Conservation (phyloP, 129 eudicot genomes). For the Chrysanthemum lavandulifolium region DNA sequence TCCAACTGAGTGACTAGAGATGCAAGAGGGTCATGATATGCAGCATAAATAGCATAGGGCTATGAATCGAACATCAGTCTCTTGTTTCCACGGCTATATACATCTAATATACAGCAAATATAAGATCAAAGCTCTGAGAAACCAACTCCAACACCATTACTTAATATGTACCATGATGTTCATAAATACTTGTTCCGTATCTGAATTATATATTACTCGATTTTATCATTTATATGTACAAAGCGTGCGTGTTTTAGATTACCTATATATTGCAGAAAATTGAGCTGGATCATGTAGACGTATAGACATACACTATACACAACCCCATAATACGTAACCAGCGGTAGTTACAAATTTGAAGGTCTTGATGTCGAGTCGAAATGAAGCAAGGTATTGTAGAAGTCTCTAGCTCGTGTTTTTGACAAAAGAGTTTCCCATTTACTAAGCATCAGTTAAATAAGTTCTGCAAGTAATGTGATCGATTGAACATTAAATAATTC, state of each 20-base stretch:
- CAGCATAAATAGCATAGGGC: too few species aligned
- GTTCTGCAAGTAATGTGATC: background rate
- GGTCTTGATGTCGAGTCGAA: background rate
- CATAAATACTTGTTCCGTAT: too few species aligned
- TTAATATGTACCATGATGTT: too few species aligned
- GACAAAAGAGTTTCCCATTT: background rate
- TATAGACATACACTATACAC: background rate
- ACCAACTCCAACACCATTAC: too few species aligned
- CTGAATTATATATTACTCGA: too few species aligned
- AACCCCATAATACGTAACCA: background rate
- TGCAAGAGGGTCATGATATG: too few species aligned
- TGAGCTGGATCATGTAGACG: background rate
- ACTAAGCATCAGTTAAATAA: constrained; percentile 6
- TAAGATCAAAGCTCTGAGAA: too few species aligned
- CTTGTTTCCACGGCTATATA: too few species aligned
- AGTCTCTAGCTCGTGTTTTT: background rate
- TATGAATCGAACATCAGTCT: too few species aligned
- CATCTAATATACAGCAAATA: too few species aligned
- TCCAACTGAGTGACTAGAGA: too few species aligned
- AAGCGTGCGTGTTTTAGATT: background rate
- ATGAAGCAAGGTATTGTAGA: constrained; percentile 11
- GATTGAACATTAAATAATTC: background rate
- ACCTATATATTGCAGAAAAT: background rate
- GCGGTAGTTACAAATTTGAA: background rate
- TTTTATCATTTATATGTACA: too few species aligned